phyloP scores from a whole-genome alignment of 148 eudicot species.

The Diospyros kaki region DNA sequence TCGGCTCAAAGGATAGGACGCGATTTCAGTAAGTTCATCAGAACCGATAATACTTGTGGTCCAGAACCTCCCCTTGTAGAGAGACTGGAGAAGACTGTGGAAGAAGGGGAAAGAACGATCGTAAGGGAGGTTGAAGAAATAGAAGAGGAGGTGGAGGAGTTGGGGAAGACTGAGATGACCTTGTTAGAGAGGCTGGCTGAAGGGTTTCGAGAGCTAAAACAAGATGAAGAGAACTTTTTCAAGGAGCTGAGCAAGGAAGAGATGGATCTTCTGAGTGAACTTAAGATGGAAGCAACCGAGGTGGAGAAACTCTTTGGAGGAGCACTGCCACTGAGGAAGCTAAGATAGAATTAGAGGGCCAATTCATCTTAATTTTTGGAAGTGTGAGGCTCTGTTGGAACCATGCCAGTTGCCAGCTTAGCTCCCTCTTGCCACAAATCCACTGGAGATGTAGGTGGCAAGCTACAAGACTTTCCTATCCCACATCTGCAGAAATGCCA shows the following conservation, averaged over 20 bases:
- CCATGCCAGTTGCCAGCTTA: too few species aligned
- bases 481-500: too few species aligned
- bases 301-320: conserved; percentile 77
- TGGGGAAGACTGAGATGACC: conserved; percentile 55
- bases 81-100: conserved; percentile 88
- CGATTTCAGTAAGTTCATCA: conserved; percentile 63
- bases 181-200: conserved; percentile 59
- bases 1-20: conserved; percentile 83
- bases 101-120: conserved; percentile 74
- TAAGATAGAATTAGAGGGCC: conserved; percentile 36
- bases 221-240: conserved; percentile 70
- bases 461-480: too few species aligned
- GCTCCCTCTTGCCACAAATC: too few species aligned
- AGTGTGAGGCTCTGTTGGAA: too few species aligned
- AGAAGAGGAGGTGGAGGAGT: conserved; percentile 76
- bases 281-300: conserved; percentile 87
- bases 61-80: conserved; percentile 93
- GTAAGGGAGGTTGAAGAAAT: conserved; percentile 74
- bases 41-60: conserved; percentile 83
- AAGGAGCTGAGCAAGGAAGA: conserved; percentile 76
- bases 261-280: conserved; percentile 64
- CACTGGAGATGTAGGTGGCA: too few species aligned
- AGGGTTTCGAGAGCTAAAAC: conserved; percentile 68
- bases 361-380: too few species aligned
- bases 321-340: conserved; percentile 77